These are phyloP conservation scores for Russula sp. DNA, from an alignment of 768 basidiomycete genomes.

Conservation along the genomic window DNA sequence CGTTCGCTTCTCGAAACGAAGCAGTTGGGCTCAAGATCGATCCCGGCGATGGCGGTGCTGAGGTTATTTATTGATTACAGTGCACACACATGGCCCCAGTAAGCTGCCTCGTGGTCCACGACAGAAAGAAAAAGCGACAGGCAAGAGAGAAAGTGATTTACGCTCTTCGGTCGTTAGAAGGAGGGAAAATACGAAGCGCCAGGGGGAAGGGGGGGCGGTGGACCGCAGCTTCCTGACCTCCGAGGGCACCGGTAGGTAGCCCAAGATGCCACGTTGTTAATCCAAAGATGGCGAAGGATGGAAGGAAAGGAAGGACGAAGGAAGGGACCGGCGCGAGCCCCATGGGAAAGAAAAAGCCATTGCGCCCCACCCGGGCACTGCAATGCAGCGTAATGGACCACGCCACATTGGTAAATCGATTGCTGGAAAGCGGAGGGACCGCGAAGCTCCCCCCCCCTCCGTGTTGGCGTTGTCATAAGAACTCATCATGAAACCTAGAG, in stretches of 20 bases:
- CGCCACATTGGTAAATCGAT: background rate
- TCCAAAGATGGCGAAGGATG: background rate
- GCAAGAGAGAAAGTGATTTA: background rate
- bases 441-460: background rate
- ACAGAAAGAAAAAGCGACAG: background rate
- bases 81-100: background rate
- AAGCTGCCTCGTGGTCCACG: background rate
- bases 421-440: background rate
- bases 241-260: background rate
- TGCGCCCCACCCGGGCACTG: background rate
- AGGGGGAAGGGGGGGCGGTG: background rate
- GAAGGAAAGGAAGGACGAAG: background rate
- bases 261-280: background rate
- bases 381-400: background rate
- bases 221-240: background rate
- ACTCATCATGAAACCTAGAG: background rate
- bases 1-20: background rate
- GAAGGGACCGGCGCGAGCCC: too few species aligned
- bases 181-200: background rate
- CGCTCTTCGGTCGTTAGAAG: background rate
- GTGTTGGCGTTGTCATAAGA: background rate
- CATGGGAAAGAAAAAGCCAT: background rate
- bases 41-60: conserved; percentile 17
- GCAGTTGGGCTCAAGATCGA: conserved; percentile 1
- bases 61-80: background rate